phyloP scores from a whole-genome alignment of 306 rosid genomes.

The Vigna reflexopilosa region DNA sequence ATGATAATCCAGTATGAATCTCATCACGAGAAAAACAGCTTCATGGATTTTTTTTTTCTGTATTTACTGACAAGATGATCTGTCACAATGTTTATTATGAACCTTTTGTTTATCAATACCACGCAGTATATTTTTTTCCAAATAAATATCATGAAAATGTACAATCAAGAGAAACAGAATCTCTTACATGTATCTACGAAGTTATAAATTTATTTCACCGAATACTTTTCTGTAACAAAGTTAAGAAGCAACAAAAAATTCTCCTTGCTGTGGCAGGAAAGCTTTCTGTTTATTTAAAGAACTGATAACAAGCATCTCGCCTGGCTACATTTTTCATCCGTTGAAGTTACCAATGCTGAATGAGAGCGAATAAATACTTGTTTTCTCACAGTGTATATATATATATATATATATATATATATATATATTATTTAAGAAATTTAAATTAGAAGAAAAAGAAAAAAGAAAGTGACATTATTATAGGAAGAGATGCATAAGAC shows the following conservation, averaged over 20 bases:
- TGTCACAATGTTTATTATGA: constrained; percentile 8
- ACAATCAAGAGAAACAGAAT: constrained; percentile 28
- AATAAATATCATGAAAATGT: constrained; percentile 28
- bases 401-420: too few species aligned
- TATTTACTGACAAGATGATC: constrained; percentile 17
- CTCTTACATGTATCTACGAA: not conserved
- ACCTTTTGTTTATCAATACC: constrained; percentile 21
- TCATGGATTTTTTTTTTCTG: constrained; percentile 21
- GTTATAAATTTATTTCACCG: constrained; percentile 4
- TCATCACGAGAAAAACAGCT: constrained; percentile 38
- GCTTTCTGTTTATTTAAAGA: too few species aligned
- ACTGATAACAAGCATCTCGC: not conserved
- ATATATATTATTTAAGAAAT: too few species aligned
- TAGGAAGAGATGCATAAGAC: too few species aligned
- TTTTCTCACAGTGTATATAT: not conserved
- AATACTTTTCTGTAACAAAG: not conserved
- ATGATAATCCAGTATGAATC: constrained; percentile 62
- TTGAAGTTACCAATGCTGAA: not conserved
- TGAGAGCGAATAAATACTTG: not conserved
- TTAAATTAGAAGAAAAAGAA: too few species aligned
- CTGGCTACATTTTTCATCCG: not conserved
- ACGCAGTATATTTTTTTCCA: constrained; percentile 14
- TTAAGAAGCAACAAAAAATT: not conserved
- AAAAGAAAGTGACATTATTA: too few species aligned
- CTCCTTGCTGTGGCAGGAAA: not conserved